phyloP scores from a whole-genome alignment of 2,329 filamentous ascomycete species.

The Exserohilum turcica region DNA sequence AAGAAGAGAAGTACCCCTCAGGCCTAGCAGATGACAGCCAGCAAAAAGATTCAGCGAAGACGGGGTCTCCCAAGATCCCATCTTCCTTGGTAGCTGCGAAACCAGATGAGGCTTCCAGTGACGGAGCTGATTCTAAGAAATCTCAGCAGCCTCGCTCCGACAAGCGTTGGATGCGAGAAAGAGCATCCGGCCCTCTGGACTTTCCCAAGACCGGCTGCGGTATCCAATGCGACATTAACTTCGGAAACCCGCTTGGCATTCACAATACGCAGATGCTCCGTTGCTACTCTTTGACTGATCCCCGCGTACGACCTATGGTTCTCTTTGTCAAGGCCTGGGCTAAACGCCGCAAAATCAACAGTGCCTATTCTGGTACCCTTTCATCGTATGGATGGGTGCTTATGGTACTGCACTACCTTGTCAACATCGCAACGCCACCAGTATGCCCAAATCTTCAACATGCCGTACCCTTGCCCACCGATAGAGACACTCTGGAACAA shows the following conservation, averaged over 20 bases:
- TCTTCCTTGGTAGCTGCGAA: conserved; percentile 5
- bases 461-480: conserved; percentile 44
- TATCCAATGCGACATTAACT: conserved; percentile 93
- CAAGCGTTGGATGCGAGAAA: conserved; percentile 53
- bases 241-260: conserved; percentile 79
- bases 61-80: conserved; percentile 3
- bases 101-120: conserved; percentile 4
- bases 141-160: conserved; percentile 31
- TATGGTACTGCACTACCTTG: conserved; percentile 89
- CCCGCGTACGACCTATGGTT: conserved; percentile 76
- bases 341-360: conserved; percentile 83
- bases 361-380: conserved; percentile 81
- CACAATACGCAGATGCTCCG: conserved; percentile 83
- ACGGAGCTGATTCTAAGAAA: conserved; percentile 11
- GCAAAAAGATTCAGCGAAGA: conserved; percentile 6
- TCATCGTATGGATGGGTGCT: conserved; percentile 90
- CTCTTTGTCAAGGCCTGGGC: conserved; percentile 92
- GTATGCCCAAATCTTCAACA: conserved; percentile 83
- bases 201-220: conserved; percentile 77
- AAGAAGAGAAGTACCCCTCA: conserved; percentile 51
- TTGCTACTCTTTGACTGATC: conserved; percentile 80
- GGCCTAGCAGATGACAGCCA: conserved; percentile 8
- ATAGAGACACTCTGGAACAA: conserved; percentile 35
- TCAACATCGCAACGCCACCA: conserved; percentile 79
- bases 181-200: conserved; percentile 63